Percentiles rank a stretch among this genome's conserved stretches.
Conservation (phyloP, 495 filamentous ascomycete species). For the Aspergillus sclerotiicarbonarius region DNA sequence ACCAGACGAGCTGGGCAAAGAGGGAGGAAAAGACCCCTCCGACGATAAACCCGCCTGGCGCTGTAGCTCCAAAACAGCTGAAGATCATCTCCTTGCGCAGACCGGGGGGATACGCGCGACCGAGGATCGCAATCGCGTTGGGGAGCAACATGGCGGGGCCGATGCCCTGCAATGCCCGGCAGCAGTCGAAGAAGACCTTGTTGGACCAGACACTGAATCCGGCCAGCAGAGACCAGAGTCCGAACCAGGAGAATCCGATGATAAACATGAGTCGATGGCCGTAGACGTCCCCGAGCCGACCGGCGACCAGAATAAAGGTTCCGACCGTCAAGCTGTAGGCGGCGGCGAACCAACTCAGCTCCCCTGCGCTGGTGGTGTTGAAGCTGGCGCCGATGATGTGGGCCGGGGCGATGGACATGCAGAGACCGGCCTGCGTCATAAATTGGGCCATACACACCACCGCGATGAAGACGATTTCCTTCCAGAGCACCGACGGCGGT, state of each 20-base stretch:
- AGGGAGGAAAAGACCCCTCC: slow-evolving; percentile 51
- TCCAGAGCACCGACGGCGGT: slow-evolving; percentile 12
- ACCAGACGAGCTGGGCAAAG: slow-evolving; percentile 52
- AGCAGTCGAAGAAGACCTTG: slow-evolving; percentile 43
- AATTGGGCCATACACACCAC: slow-evolving; percentile 49
- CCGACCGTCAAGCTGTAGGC: slow-evolving; percentile 59
- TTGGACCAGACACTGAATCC: slow-evolving; percentile 45
- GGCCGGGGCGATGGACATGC: slow-evolving; percentile 37
- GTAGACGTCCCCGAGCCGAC: slow-evolving; percentile 62
- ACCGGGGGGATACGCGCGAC: slow-evolving; percentile 41
- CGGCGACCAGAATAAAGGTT: slow-evolving; percentile 62
- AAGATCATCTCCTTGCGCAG: slow-evolving; percentile 60
- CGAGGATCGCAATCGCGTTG: slow-evolving; percentile 49
- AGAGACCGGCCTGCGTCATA: slow-evolving; percentile 45
- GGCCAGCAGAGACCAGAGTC: slow-evolving; percentile 57
- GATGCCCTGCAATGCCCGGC: slow-evolving; percentile 50
- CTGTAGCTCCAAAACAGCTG: slow-evolving; percentile 57
- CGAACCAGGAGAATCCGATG: slow-evolving; percentile 60
- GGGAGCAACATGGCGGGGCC: slow-evolving; percentile 52
- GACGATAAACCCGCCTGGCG: slow-evolving; percentile 52
- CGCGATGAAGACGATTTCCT: slow-evolving; percentile 43
- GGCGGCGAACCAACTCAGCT: slow-evolving; percentile 48
- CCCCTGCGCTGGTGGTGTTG: slow-evolving; percentile 33
- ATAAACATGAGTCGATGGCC: slow-evolving; percentile 63
- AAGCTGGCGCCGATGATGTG: slow-evolving; percentile 47